A percentile compares a stretch with the other conserved stretches of the same genome.
These are phyloP conservation scores for Rhamnella rubrinervis DNA, from an alignment of 331 rosid species.

Conservation along the genomic window DNA sequence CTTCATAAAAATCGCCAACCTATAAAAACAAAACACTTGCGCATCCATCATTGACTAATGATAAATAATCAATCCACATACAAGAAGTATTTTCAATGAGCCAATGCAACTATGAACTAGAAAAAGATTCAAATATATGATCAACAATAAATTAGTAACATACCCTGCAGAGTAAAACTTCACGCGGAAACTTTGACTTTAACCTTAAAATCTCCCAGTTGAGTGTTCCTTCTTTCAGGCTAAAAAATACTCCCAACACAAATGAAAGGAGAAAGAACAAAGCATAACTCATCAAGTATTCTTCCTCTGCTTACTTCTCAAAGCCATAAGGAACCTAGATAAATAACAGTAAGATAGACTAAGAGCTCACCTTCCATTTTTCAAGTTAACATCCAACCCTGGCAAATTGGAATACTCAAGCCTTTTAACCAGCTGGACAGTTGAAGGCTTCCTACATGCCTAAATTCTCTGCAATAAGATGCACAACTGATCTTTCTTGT, in stretches of 20 bases:
- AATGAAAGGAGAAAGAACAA: not conserved
- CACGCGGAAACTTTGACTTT: no score
- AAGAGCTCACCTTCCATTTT: no score
- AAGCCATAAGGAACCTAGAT: not conserved
- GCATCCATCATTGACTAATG: constrained; percentile 21
- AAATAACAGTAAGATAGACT: not conserved
- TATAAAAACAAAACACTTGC: constrained; percentile 26
- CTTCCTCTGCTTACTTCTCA: not conserved
- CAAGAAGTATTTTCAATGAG: no score
- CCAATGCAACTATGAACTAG: no score
- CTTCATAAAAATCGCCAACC: constrained; percentile 98
- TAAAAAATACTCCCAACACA: not conserved
- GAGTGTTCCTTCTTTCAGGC: no score
- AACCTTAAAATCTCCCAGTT: no score
- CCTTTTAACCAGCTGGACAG: no score
- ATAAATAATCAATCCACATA: no score
- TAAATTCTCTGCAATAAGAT: constrained; percentile 57
- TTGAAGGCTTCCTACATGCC: no score
- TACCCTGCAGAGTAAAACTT: constrained; percentile 90
- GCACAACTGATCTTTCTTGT: not conserved
- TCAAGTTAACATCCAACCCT: no score
- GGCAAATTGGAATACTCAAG: constrained; percentile 79
- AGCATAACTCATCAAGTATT: not conserved
- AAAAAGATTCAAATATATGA: no score
- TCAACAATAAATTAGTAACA: no score